A percentile compares a stretch with the other conserved stretches of the same genome.
Conservation (phyloP, 2,329 filamentous ascomycete genomes). For the Thelonectria blattea region DNA sequence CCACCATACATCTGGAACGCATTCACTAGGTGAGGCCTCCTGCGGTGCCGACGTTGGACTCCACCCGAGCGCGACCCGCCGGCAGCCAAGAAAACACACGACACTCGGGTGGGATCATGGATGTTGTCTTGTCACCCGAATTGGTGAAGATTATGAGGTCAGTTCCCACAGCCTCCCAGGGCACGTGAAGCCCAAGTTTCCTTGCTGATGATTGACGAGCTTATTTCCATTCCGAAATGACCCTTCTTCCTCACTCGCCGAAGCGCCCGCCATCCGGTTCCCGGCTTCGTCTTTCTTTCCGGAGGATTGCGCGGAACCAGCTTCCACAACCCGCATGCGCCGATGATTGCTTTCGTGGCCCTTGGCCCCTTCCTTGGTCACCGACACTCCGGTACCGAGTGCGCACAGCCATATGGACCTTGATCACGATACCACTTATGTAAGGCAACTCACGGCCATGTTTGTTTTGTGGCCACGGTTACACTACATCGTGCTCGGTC, state of each 20-base stretch:
- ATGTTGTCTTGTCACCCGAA: no score
- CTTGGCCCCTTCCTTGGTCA: constrained; percentile 3
- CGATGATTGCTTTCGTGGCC: neutral
- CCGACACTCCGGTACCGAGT: constrained; percentile 11
- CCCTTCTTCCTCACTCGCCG: neutral
- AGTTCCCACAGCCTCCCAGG: constrained; percentile 2
- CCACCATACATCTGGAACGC: no score
- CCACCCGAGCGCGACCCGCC: constrained; percentile 14
- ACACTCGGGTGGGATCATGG: neutral
- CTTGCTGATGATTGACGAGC: constrained; percentile 1
- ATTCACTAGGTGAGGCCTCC: constrained; percentile 19
- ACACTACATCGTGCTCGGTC: neutral
- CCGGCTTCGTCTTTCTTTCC: constrained; percentile 1
- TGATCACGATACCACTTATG: neutral
- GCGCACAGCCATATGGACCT: neutral
- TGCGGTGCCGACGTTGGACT: constrained; percentile 17
- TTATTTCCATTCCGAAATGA: constrained; percentile 1
- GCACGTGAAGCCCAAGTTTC: neutral
- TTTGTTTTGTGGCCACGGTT: neutral
- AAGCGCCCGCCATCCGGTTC: constrained; percentile 1
- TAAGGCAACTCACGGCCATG: neutral
- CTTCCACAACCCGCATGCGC: neutral
- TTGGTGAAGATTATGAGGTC: neutral
- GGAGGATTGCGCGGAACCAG: neutral
- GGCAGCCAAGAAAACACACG: constrained; percentile 14